Evolutionary conservation across 2,329 filamentous ascomycete species (phyloP).

Genomic region (Aspergillus sp.): DNA sequence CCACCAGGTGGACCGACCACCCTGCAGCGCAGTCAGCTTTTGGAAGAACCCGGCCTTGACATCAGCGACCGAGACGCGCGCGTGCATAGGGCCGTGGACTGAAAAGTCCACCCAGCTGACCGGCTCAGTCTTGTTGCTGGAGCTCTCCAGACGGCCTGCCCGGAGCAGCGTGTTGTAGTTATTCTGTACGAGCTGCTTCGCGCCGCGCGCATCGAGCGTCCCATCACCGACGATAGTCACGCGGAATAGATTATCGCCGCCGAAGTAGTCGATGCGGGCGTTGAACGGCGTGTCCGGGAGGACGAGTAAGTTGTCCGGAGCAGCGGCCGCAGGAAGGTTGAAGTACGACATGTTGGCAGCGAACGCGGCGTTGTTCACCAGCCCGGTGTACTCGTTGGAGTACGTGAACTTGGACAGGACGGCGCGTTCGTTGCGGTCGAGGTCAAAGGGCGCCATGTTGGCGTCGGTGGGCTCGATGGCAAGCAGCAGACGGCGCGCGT

Average conservation of each 20-base stretch:
- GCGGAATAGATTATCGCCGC: conserved; percentile 18
- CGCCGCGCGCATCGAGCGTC: conserved; percentile 11
- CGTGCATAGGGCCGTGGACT: conserved; percentile 30
- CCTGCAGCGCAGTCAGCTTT: conserved; percentile 39
- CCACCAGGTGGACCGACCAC: conserved; percentile 39
- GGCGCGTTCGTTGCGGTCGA: conserved; percentile 28
- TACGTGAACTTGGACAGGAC: conserved; percentile 37
- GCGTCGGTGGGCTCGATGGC: conserved; percentile 36
- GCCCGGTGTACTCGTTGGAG: conserved; percentile 32
- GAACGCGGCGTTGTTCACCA: conserved; percentile 35
- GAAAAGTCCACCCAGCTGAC: conserved; percentile 21
- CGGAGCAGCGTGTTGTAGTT: conserved; percentile 16
- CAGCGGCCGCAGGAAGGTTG: conserved; percentile 48
- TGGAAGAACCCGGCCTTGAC: conserved; percentile 36
- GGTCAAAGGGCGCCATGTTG: conserved; percentile 34
- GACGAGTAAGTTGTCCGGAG: conserved; percentile 16
- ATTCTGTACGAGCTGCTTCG: conserved; percentile 13
- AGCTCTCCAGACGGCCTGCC: conserved; percentile 8
- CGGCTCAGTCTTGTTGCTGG: conserved; percentile 7
- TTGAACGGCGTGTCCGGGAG: conserved; percentile 18
- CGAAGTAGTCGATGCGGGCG: conserved; percentile 19
- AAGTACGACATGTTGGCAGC: conserved; percentile 15
- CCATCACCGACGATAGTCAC: conserved; percentile 21
- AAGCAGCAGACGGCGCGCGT: conserved; percentile 37
- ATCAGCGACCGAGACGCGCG: conserved; percentile 28